Evolutionary conservation across 2,329 filamentous ascomycete genomes (phyloP).

Genomic region (Nothomitra cinnamomea): DNA sequence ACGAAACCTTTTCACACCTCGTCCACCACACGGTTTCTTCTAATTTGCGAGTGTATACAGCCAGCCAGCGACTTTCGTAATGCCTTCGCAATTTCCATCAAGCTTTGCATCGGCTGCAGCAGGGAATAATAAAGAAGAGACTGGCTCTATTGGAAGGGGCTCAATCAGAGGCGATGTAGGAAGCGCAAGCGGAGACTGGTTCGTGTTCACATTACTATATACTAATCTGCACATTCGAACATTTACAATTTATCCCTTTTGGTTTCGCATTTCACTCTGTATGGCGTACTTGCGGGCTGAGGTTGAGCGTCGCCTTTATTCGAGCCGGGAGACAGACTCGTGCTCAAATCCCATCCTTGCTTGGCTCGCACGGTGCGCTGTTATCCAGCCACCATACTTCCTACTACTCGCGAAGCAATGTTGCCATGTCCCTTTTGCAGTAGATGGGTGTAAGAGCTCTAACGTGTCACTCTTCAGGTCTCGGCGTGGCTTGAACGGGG

Average conservation of each 20-base stretch:
- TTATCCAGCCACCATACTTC: neutral
- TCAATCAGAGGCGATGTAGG: constrained; percentile 36
- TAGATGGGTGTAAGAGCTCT: neutral
- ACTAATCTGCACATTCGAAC: neutral
- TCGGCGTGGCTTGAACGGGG: constrained; percentile 44
- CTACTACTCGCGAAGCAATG: neutral
- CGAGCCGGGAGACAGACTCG: neutral
- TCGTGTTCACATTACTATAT: constrained; percentile 22
- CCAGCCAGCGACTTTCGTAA: constrained; percentile 13
- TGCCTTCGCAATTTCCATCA: constrained; percentile 63
- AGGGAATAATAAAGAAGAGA: constrained; percentile 47
- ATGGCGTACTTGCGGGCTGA: neutral
- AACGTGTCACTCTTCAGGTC: constrained; percentile 27
- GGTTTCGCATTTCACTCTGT: neutral
- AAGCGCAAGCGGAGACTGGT: constrained; percentile 52
- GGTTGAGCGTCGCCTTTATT: neutral
- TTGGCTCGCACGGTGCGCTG: constrained; percentile 24
- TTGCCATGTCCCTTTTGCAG: neutral
- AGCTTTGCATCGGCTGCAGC: constrained; percentile 74
- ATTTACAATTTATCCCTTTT: neutral
- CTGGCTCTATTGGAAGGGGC: constrained; percentile 28
- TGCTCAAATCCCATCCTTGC: neutral
- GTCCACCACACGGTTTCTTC: neutral
- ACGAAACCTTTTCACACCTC: neutral
- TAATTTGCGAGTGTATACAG: neutral